Percentiles rank a stretch among this genome's conserved stretches.
Evolutionary conservation across 73 alveolate genomes (phyloP).

Genomic region (Symbiodinium pilosum): DNA sequence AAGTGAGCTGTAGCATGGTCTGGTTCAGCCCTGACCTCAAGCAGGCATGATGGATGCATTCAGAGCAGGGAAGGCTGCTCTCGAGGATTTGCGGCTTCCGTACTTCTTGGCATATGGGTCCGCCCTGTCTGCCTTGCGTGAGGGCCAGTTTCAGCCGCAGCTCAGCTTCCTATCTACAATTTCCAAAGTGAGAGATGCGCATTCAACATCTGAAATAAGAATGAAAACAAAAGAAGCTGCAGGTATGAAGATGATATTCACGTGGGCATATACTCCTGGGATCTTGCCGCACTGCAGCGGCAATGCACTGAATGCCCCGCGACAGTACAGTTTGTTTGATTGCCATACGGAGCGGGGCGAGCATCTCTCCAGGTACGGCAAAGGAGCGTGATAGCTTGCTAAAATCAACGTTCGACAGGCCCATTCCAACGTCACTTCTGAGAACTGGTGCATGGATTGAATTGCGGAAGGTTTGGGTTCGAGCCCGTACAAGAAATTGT

Average conservation of each 20-base stretch:
- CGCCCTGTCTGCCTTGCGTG: conserved; percentile 84
- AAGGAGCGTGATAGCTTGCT: conserved; percentile 59
- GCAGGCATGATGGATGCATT: conserved; percentile 94
- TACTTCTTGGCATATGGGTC: conserved; percentile 90
- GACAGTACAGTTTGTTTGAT: too few relatives aligned
- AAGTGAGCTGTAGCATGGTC: too few relatives aligned
- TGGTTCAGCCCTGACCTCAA: too few relatives aligned
- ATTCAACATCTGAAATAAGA: not conserved
- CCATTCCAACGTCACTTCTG: not conserved
- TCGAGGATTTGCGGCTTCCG: conserved; percentile 66
- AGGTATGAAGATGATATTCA: conserved; percentile 90
- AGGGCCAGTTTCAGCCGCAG: conserved; percentile 92
- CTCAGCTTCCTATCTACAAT: not conserved
- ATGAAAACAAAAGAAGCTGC: not conserved
- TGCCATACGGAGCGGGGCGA: too few relatives aligned
- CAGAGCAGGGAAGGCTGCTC: conserved; percentile 58
- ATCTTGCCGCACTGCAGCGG: conserved; percentile 76
- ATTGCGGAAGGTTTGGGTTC: conserved; percentile 56
- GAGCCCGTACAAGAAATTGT: conserved; percentile 80
- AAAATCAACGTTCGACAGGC: conserved; percentile 67
- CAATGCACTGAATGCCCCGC: conserved; percentile 83
- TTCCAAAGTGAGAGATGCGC: not conserved
- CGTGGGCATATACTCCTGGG: conserved; percentile 87
- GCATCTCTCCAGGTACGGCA: conserved; percentile 56
- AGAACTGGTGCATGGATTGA: not conserved